A percentile compares a stretch with the other conserved stretches of the same genome.
Conservation (phyloP, 2,329 filamentous ascomycete species). For the Cordyceps cateniannulata region DNA sequence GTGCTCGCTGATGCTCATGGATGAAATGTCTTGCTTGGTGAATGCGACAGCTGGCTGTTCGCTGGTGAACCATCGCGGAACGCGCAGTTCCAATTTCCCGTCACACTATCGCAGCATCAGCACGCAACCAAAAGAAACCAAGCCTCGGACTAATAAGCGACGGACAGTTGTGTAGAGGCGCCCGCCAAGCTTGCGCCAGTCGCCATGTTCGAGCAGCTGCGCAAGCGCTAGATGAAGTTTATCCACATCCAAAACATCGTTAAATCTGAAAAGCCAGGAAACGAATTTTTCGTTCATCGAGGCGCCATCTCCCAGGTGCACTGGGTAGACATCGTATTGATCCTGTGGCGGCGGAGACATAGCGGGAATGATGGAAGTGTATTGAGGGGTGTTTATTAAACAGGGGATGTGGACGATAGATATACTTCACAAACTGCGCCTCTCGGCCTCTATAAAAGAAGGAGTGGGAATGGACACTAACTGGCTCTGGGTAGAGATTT, state of each 20-base stretch:
- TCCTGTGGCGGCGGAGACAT: neutral
- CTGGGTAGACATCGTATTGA: constrained; percentile 22
- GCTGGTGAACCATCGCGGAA: neutral
- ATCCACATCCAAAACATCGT: constrained; percentile 38
- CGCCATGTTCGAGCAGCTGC: constrained; percentile 33
- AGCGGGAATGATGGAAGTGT: neutral
- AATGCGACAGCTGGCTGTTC: neutral
- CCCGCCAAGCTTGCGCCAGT: constrained; percentile 42
- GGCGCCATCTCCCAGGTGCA: constrained; percentile 27
- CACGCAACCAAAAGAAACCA: neutral
- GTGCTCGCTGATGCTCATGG: neutral
- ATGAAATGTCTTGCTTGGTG: neutral
- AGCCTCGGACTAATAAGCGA: neutral
- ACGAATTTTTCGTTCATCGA: constrained; percentile 22
- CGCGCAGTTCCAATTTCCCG: constrained; percentile 3
- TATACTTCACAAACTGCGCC: no score
- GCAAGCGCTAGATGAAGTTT: constrained; percentile 31
- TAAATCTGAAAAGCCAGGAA: constrained; percentile 33
- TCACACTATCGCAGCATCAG: neutral
- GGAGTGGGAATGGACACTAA: neutral
- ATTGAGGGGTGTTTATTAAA: neutral
- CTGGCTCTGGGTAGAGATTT: neutral
- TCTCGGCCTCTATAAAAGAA: neutral
- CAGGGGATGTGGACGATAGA: neutral
- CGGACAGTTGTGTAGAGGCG: constrained; percentile 23